These are phyloP conservation scores for Crithidia expoeki DNA, from an alignment of 208 protist species.

Conservation along the genomic window DNA sequence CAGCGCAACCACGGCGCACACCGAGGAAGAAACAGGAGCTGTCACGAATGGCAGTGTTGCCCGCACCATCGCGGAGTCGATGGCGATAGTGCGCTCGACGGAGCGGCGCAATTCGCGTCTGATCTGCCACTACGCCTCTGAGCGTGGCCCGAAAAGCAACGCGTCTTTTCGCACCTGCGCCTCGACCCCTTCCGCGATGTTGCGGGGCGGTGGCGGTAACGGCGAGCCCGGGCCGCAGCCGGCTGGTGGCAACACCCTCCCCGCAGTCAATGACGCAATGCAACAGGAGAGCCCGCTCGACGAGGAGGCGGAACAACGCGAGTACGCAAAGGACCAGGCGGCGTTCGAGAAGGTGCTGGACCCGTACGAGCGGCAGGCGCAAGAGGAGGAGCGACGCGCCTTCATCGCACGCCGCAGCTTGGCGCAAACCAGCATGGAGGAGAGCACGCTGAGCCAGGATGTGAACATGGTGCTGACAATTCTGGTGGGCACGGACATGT, in stretches of 20 bases:
- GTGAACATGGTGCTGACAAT: slow-evolving; percentile 66
- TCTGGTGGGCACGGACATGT: slow-evolving; percentile 64
- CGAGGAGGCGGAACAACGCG: slow-evolving; percentile 20
- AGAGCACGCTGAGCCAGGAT: slow-evolving; percentile 54
- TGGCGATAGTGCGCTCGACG: slow-evolving; percentile 18
- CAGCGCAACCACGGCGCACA: background rate
- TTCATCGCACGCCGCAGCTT: slow-evolving; percentile 24
- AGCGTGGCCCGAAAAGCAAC: background rate
- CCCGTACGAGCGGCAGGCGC: slow-evolving; percentile 28
- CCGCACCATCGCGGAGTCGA: slow-evolving; percentile 22
- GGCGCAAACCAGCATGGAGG: slow-evolving; percentile 32
- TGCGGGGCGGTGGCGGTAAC: too few species aligned
- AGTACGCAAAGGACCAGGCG: slow-evolving; percentile 8
- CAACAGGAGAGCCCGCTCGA: background rate
- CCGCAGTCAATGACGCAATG: too few species aligned
- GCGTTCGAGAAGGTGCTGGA: slow-evolving; percentile 22
- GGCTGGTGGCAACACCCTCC: slow-evolving; percentile 3
- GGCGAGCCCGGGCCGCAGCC: background rate
- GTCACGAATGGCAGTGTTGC: slow-evolving; percentile 24
- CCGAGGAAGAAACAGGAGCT: background rate
- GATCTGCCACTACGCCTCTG: background rate
- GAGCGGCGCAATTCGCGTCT: slow-evolving; percentile 22
- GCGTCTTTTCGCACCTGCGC: too few species aligned
- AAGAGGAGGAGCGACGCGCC: slow-evolving; percentile 33
- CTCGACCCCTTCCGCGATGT: too few species aligned